Base-by-base conservation (phyloP, 306 rosid genomes). In the Quercus bicolor region DNA sequence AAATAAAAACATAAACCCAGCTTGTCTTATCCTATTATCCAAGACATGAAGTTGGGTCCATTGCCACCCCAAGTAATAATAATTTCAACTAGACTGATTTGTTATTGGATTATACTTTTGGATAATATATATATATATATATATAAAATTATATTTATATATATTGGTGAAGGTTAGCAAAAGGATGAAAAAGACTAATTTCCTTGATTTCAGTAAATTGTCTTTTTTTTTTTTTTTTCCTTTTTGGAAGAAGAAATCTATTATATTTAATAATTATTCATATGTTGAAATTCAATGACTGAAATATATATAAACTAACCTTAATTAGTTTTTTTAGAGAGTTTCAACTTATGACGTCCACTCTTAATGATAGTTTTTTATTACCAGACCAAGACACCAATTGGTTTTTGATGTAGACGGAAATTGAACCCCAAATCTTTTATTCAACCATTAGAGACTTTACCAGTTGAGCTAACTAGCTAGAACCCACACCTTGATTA, bases 271-370 rank as follows among this genome's bases (percentile, higher is more conserved):
- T 34, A 34, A 34, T 34, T 34, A 34, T 34, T 34, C 40, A 37
- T 37, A 37, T 37, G 45, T 37, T 37, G 45, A 37, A 37, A 37
- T 8, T 7, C 45, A 7, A 37, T 8, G 3, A 37, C 1, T 37
- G 10, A 37, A 37, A 37, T 37, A 7, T 37, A 37, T 2, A 37
- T 37, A 37, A 7, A 7, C 11, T 37, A 7, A 37, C 45, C 40
- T 34, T 34, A 1, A 34, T 34, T 34, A 34, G 2, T 34, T 6
- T 34, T 34, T 29, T 3, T 31, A 1, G 6, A 34, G 40, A 6
- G 8, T 6, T 34, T 34, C 9, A 34, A 34, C 40, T 0, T 34
- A 34, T 34, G 2, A 0, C 2, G 0, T 34, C 2, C 0, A 0
- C 2, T 34, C 40, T 1, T 34, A 34, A 34, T 34, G 0, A 34